These are phyloP conservation scores for Leucocoprinus leucothites DNA, from an alignment of 768 basidiomycete genomes.

Conservation along the genomic window DNA sequence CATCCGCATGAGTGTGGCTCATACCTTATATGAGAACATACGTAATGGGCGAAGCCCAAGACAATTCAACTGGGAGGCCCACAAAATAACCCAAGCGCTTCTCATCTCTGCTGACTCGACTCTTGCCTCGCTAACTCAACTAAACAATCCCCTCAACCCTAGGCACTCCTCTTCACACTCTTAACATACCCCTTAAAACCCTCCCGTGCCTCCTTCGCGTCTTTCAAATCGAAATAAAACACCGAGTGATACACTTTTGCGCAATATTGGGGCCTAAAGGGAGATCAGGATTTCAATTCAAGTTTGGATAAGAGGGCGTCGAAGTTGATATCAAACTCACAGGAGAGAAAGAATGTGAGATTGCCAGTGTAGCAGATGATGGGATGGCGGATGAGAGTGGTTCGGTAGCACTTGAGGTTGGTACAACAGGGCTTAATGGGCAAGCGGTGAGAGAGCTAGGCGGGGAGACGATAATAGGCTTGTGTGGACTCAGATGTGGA, in stretches of 20 bases:
- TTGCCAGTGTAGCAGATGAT: constrained; percentile 77
- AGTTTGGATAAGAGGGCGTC: constrained; percentile 55
- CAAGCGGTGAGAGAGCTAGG: constrained; percentile 75
- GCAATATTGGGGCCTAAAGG: constrained; percentile 56
- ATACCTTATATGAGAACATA: too few species aligned
- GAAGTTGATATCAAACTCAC: constrained; percentile 77
- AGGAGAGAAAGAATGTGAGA: constrained; percentile 74
- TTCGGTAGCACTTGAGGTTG: constrained; percentile 78
- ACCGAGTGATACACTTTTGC: constrained; percentile 80
- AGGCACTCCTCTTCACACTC: constrained; percentile 64
- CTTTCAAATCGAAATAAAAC: constrained; percentile 77
- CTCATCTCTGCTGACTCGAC: constrained; percentile 80
- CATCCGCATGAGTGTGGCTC: too few species aligned
- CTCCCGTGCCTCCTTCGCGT: constrained; percentile 55
- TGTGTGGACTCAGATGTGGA: constrained; percentile 73
- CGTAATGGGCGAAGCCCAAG: too few species aligned
- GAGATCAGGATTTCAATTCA: constrained; percentile 56
- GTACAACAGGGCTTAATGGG: constrained; percentile 81
- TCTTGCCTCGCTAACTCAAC: constrained; percentile 60
- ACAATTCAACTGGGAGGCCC: too few species aligned
- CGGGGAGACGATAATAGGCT: constrained; percentile 69
- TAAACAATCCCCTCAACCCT: constrained; percentile 61
- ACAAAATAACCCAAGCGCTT: constrained; percentile 69
- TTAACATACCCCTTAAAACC: constrained; percentile 64
- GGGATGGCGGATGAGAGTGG: constrained; percentile 68